phyloP scores from a whole-genome alignment of 2,329 filamentous ascomycete species.

The Immersiporthe knoxdaviesiana region DNA sequence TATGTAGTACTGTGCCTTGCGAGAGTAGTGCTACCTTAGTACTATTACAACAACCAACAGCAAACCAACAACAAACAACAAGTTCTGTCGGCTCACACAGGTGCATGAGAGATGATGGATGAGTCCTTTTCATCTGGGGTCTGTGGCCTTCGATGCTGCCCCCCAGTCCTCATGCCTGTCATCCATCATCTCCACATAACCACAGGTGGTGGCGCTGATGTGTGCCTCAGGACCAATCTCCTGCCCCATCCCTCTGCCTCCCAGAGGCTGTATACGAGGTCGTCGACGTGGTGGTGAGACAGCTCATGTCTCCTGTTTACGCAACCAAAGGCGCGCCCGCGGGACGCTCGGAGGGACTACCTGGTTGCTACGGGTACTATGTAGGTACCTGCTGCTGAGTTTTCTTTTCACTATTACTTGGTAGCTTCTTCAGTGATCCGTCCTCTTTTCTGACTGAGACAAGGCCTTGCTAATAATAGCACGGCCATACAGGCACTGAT shows the following conservation, averaged over 20 bases:
- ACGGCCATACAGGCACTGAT: neutral
- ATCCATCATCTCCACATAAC: neutral
- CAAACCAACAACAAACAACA: too few relatives aligned
- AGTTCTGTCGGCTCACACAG: too few relatives aligned
- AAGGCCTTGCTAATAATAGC: conserved; percentile 1
- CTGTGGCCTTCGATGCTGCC: neutral
- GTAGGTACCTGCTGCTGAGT: neutral
- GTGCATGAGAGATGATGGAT: neutral
- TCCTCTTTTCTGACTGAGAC: neutral
- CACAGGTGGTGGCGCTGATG: neutral
- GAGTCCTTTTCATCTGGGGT: neutral
- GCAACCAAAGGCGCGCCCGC: neutral
- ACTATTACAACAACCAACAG: neutral
- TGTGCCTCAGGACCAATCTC: neutral
- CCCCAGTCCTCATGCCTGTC: neutral
- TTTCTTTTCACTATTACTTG: neutral
- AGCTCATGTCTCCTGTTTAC: neutral
- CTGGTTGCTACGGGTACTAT: neutral
- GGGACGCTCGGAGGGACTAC: neutral
- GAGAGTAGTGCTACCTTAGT: too few relatives aligned
- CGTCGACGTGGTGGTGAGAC: neutral
- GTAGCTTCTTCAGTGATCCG: neutral
- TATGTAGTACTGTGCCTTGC: neutral
- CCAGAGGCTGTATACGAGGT: neutral
- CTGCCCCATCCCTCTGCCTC: neutral